A percentile compares a stretch with the other conserved stretches of the same genome.
These are phyloP conservation scores for Gastrolobium villosum DNA, from an alignment of 306 rosid genomes.

Conservation along the genomic window DNA sequence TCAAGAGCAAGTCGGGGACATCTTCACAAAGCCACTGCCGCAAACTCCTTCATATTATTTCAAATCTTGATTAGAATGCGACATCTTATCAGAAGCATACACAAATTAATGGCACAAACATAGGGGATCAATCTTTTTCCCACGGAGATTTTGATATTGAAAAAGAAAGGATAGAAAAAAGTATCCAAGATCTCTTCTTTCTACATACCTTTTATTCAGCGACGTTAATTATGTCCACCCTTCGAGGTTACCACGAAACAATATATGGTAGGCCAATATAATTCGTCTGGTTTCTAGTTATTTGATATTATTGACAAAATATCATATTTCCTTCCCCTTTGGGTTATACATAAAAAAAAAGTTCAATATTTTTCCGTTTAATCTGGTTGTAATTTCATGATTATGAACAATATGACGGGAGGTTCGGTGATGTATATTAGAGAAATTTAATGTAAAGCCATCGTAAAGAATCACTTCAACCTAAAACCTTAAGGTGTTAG, in stretches of 20 bases:
- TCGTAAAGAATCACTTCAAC: too few relatives aligned
- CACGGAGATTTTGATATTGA: constrained; percentile 5
- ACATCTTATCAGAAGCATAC: constrained; percentile 37
- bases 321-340: constrained; percentile 13
- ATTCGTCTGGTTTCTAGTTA: background rate
- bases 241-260: constrained; percentile 35
- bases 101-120: constrained; percentile 14
- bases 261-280: constrained; percentile 40
- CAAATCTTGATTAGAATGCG: constrained; percentile 32
- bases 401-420: background rate
- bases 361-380: constrained; percentile 26
- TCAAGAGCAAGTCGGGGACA: too few relatives aligned
- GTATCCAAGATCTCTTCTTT: constrained; percentile 30
- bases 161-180: background rate
- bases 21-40: too few relatives aligned
- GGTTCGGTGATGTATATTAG: background rate
- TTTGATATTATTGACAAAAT: constrained; percentile 40
- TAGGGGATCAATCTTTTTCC: constrained; percentile 31
- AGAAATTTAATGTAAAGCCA: too few relatives aligned
- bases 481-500: too few relatives aligned
- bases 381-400: constrained; percentile 20
- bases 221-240: constrained; percentile 30
- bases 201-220: background rate
- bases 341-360: constrained; percentile 5
- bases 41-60: constrained; percentile 48